phyloP scores from a whole-genome alignment of 306 rosid genomes.

The Delonix regia region DNA sequence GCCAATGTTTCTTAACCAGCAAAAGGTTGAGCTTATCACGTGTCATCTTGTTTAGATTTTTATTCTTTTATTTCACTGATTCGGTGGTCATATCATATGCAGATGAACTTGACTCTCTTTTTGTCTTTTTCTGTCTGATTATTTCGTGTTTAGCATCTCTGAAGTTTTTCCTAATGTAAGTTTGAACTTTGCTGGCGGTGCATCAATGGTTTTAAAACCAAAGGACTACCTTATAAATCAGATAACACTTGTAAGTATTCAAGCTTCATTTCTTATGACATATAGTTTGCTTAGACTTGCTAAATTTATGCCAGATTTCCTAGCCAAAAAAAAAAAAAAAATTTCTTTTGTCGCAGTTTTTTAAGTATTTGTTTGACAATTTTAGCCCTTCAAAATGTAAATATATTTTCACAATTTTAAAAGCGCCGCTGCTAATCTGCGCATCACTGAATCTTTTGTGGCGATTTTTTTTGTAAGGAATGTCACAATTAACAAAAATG shows the following conservation, averaged over 20 bases:
- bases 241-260: constrained; percentile 62
- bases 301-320: too few species aligned
- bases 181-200: constrained; percentile 88
- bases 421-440: too few species aligned
- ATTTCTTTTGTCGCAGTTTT: too few species aligned
- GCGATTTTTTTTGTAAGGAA: too few species aligned
- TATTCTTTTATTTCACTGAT: constrained; percentile 30
- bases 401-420: too few species aligned
- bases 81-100: neutral
- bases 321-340: too few species aligned
- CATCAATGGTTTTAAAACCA: constrained; percentile 73
- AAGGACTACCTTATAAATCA: constrained; percentile 83
- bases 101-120: constrained; percentile 30
- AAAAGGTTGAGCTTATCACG: constrained; percentile 52
- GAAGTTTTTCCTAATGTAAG: constrained; percentile 83
- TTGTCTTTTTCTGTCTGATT: constrained; percentile 11
- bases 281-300: too few species aligned
- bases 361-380: too few species aligned
- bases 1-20: constrained; percentile 63
- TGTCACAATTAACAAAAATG: too few species aligned
- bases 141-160: constrained; percentile 47
- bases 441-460: too few species aligned
- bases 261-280: constrained; percentile 12
- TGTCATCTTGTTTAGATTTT: neutral
- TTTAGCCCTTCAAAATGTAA: too few species aligned